A percentile compares a stretch with the other conserved stretches of the same genome.
Conservation (phyloP, 805 yeast species). For the Teunomyces funiuensis region DNA sequence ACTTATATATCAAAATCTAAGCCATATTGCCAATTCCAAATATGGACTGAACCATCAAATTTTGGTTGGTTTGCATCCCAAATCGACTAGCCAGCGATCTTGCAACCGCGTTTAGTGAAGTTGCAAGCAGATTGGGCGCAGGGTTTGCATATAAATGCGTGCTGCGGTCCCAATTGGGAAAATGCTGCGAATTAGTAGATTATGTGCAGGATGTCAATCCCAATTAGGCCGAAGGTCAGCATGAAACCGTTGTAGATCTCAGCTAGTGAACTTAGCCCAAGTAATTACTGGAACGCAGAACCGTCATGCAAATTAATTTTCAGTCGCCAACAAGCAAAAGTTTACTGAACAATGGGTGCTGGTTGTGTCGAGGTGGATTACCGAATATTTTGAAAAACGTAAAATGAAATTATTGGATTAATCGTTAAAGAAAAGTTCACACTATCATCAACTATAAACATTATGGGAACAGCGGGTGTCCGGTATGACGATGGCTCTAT, state of each 20-base stretch:
- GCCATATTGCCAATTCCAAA: neutral
- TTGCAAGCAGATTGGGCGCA: conserved; percentile 3
- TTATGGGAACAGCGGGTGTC: neutral
- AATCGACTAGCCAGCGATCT: conserved; percentile 1
- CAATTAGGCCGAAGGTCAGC: neutral
- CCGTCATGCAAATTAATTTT: too few species aligned
- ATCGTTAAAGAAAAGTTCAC: neutral
- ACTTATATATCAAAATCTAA: neutral
- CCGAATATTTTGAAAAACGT: too few species aligned
- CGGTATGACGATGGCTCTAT: neutral
- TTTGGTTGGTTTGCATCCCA: neutral
- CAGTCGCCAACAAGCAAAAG: too few species aligned
- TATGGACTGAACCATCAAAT: neutral
- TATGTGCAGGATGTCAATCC: neutral
- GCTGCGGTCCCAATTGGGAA: neutral
- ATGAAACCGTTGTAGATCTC: neutral
- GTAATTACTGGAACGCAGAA: too few species aligned
- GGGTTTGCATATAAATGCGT: neutral
- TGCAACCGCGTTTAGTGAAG: neutral
- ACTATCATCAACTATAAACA: conserved; percentile 1
- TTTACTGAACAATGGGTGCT: too few species aligned
- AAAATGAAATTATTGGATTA: too few species aligned
- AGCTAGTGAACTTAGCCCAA: too few species aligned
- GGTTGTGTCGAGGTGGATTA: too few species aligned
- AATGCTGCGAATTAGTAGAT: neutral